Conservation (phyloP, 1,284 basidiomycete species). For the Termitomyces sp. region DNA sequence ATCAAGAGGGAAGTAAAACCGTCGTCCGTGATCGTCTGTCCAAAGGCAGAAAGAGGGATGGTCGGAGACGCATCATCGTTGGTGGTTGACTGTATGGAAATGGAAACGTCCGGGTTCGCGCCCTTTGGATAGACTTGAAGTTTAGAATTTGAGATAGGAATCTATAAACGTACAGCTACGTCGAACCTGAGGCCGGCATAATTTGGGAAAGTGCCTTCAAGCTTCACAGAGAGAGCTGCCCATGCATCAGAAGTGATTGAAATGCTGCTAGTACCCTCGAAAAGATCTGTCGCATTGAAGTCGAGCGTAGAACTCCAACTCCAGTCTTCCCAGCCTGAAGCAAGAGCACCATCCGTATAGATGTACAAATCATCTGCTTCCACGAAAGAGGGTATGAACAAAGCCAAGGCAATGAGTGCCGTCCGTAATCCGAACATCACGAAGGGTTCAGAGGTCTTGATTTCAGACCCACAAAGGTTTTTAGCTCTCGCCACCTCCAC, state of each 20-base stretch:
- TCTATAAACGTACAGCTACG: slow-evolving; percentile 30
- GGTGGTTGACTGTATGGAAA: slow-evolving; percentile 32
- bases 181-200: slow-evolving; percentile 44
- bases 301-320: slow-evolving; percentile 41
- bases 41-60: slow-evolving; percentile 37
- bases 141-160: background rate
- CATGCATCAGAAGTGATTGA: slow-evolving; percentile 36
- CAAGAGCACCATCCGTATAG: slow-evolving; percentile 33
- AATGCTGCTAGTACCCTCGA: slow-evolving; percentile 37
- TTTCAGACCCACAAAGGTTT: background rate
- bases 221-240: slow-evolving; percentile 40
- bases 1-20: slow-evolving; percentile 38
- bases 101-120: slow-evolving; percentile 33
- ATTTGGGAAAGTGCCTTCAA: slow-evolving; percentile 30
- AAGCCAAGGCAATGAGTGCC: slow-evolving; percentile 8
- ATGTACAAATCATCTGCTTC: slow-evolving; percentile 29
- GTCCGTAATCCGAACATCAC: slow-evolving; percentile 10
- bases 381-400: slow-evolving; percentile 13
- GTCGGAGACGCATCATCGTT: slow-evolving; percentile 30
- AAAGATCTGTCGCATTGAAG: slow-evolving; percentile 40
- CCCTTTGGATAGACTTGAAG: slow-evolving; percentile 24
- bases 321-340: slow-evolving; percentile 47
- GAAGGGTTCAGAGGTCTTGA: background rate
- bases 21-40: slow-evolving; percentile 28
- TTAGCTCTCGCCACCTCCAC: slow-evolving; percentile 7